Evolutionary conservation across 768 basidiomycete species (phyloP), one percentile per base, ranked within the genome.

Genomic region (Leccinum longicurvipes): DNA sequence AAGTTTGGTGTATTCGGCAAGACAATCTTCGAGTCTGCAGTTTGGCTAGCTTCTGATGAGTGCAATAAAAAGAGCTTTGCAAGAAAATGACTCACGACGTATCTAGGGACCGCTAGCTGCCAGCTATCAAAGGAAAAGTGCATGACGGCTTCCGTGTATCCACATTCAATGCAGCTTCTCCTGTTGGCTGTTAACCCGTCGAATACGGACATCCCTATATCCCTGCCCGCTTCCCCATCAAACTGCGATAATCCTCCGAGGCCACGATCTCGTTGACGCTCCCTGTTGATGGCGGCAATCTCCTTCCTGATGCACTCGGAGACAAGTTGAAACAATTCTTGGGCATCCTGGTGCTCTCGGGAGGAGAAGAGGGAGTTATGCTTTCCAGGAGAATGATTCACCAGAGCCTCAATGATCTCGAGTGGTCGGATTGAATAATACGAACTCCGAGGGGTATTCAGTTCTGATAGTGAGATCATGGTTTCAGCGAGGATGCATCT

Each of bases 261-360:
- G 7, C 92, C 91, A 47, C 85, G 79, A 66, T 92, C 86, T 41
- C 84, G 77, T 44, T 78, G 75, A 3, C 82, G 81, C 67, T 95
- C 92, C 45, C 79, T 80, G 53, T 87, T 85, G 1, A 97, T 81
- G 2, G 86, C 81, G 2, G 74, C 67, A n/a, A 85, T 79, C 69
- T 98, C 96, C 58, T 86, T 87, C 73, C 92, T 92, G 62, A 98
- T 79, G 51, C 86, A 89, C 69, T 95, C 93, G 1, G 93, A 89
- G 9, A 98, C 76, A 29, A 98, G 85, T 63, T 96, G 88, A 74
- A 97, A 98, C n/a, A 98, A 80, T 68, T 98, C 96, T 67, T 98
- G 96, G 5, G 96, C 96, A 69, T 98, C 96, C 74, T 98, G 96
- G 69, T 98, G 96, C 68, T 97, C 93, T 12, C 92, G 86, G 1